Evolutionary conservation across 169 alveolate genomes (phyloP), one percentile per base, ranked within the genome.

Genomic region (Plasmodium malariae): DNA sequence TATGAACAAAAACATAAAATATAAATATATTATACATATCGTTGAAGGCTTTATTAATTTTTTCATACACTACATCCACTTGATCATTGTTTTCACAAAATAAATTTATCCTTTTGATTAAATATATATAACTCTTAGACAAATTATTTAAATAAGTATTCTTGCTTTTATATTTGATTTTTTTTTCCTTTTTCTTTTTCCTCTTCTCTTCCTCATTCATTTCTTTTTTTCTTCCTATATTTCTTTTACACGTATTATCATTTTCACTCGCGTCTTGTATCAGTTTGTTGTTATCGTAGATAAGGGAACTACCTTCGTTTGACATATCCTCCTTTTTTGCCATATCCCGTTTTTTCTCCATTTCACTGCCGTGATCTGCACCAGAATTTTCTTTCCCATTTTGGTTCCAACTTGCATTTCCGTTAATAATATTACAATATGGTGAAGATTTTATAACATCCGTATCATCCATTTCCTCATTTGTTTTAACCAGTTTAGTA

Each of bases 61-160:
- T 65, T 36, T 83, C 91, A 24, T 83, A 83, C 0, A 83, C 62
- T 4, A 67, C 57, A 83, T 83, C 91, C 9, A 59, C 91, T 36
- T 76, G 51, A 19, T 83, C 74, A 60, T n/a, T 83, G 28, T 83
- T 83, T 65, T 83, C 91, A 40, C 63, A 17, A 69, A 83, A 83
- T 30, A 83, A 43, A 30, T 83, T 83, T 30, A 83, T 83, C 40
- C 91, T 55, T 59, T 83, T 83, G 19, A 83, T 83, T 57, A 83
- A 69, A 51, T 83, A 83, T 26, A 83, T 69, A 59, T 83, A 83
- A 49, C 91, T 83, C 21, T 54, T 83, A 3, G 91, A 83, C 24
- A 83, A 57, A 67, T 83, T 68, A 67, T 83, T 83, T 57, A 83
- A 32, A 57, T 83, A 83, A 11, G 70, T 67, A 59, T 67, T 30